Conservation (phyloP, 2,329 filamentous ascomycete genomes). For the Aspergillus chevalieri region DNA sequence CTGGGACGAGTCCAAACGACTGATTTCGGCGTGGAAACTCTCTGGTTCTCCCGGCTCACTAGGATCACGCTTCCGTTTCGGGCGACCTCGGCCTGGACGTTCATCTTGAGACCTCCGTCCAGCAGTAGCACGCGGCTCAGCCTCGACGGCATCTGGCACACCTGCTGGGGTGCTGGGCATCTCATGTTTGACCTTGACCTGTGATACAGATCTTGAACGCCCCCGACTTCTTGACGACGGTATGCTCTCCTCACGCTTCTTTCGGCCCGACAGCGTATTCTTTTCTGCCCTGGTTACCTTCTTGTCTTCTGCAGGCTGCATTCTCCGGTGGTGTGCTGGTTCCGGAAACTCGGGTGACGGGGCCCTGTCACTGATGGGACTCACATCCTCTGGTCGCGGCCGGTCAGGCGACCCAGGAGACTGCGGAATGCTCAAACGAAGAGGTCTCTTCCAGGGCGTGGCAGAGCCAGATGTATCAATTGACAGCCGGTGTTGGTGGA, state of each 20-base stretch:
- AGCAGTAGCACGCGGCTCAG: conserved; percentile 22
- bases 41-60: conserved; percentile 29
- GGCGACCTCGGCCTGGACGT: conserved; percentile 20
- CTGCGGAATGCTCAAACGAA: conserved; percentile 26
- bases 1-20: conserved; percentile 24
- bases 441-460: conserved; percentile 40
- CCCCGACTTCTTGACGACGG: conserved; percentile 33
- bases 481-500: conserved; percentile 27
- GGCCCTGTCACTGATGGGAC: conserved; percentile 40
- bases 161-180: conserved; percentile 30
- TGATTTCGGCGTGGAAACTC: conserved; percentile 18
- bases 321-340: conserved; percentile 16
- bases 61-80: conserved; percentile 37
- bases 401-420: conserved; percentile 36
- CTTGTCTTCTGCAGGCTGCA: conserved; percentile 10
- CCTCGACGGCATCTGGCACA: conserved; percentile 26
- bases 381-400: conserved; percentile 39
- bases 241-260: conserved; percentile 28
- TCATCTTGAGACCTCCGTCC: conserved; percentile 27
- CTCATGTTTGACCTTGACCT: conserved; percentile 26
- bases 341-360: conserved; percentile 31
- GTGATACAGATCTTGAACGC: conserved; percentile 15
- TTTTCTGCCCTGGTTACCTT: conserved; percentile 23
- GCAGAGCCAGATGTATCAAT: conserved; percentile 35
- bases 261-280: conserved; percentile 13